Percentiles rank a stretch among this genome's conserved stretches.
phyloP scores from a whole-genome alignment of 805 yeast species.

The Pichia nakasei region DNA sequence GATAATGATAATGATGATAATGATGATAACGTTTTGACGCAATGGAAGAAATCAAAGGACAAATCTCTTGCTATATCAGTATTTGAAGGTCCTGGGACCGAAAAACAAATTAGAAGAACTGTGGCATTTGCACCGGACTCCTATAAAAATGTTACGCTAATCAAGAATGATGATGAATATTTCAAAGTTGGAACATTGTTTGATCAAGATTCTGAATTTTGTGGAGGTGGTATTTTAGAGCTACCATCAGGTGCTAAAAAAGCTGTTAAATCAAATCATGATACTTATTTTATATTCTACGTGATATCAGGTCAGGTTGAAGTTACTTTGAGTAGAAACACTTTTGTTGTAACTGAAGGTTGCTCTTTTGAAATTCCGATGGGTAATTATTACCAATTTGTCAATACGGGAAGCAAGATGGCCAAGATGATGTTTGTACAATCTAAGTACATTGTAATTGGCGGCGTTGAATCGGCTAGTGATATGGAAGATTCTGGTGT shows the following conservation, averaged over 20 bases:
- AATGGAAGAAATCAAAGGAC: slow-evolving; percentile 39
- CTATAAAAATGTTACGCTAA: slow-evolving; percentile 35
- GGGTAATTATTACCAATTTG: slow-evolving; percentile 62
- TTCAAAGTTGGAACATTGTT: slow-evolving; percentile 59
- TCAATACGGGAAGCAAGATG: slow-evolving; percentile 47
- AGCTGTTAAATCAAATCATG: slow-evolving; percentile 50
- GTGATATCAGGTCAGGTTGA: slow-evolving; percentile 65
- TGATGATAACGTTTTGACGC: slow-evolving; percentile 30
- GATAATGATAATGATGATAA: not conserved
- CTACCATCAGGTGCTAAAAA: slow-evolving; percentile 57
- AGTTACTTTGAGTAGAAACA: slow-evolving; percentile 50
- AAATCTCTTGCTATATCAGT: slow-evolving; percentile 37
- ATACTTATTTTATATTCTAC: slow-evolving; percentile 64
- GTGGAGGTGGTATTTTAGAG: slow-evolving; percentile 68
- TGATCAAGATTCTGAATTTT: slow-evolving; percentile 49
- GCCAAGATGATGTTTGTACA: slow-evolving; percentile 74
- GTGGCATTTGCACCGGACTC: slow-evolving; percentile 62
- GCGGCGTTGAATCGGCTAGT: slow-evolving; percentile 17
- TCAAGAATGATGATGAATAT: slow-evolving; percentile 37
- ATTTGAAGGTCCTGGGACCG: slow-evolving; percentile 41
- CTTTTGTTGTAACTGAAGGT: slow-evolving; percentile 57
- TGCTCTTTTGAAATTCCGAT: slow-evolving; percentile 78
- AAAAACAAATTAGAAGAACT: slow-evolving; percentile 32
- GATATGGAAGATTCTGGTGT: not conserved
- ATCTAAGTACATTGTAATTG: slow-evolving; percentile 35